Evolutionary conservation across 495 filamentous ascomycete genomes (phyloP), one percentile per base, ranked within the genome.

Genomic region (Xylaria intraflava): DNA sequence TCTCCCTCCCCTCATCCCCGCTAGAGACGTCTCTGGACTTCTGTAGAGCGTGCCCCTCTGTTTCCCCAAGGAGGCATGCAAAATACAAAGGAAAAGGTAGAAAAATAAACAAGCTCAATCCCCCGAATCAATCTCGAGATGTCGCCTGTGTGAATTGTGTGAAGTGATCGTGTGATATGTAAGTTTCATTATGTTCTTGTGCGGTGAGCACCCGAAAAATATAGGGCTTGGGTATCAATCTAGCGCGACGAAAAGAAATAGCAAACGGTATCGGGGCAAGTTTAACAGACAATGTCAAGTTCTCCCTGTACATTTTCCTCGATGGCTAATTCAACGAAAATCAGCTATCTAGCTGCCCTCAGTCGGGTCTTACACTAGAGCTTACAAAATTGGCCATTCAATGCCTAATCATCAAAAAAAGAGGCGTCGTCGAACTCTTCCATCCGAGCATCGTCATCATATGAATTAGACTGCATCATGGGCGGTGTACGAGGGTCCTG

Each of bases 371-470:
- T 36, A 42, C n/a, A 45, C 31, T 38, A 56, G 6, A 27, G 14
- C 40, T 38, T 45, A 50, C 11, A 10, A 44, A 10, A 16, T 24
- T 1, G 41, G 6, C 19, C 20, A 24, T 24, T 4, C 33, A 33
- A 16, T 35, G 20, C 33, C 62, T 50, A 66, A 62, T 82, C 78
- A 53, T 81, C 78, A 56, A 79, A 83, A 66, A 81, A 81, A 10
- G 72, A 75, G 0, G 74, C 74, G 55, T 80, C 76, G 53, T 76
- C 74, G 58, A 80, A 81, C 30, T 81, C 72, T 51, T 75, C 74
- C 26, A 67, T 65, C 55, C 81, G 81, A 0, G 86, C 86, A 61
- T 91, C 87, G 40, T 77, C 73, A 62, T 90, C 87, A 60, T 91
- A 91, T 58, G 80, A 82, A 16, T 71, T 77, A 49, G 79, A 69